phyloP scores from a whole-genome alignment of 2,329 filamentous ascomycete species.

The Domatiomyces globalis region DNA sequence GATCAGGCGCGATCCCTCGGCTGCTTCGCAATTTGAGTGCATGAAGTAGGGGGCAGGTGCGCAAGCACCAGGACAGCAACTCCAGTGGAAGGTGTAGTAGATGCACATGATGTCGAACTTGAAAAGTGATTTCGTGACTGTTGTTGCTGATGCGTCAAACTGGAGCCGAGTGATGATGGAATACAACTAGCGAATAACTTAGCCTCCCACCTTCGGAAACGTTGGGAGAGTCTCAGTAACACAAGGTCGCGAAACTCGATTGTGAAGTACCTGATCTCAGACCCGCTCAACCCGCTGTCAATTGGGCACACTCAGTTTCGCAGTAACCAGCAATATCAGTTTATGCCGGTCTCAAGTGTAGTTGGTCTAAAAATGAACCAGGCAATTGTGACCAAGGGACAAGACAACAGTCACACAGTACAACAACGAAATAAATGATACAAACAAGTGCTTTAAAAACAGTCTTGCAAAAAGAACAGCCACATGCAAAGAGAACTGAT shows the following conservation, averaged over 20 bases:
- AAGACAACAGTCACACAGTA: too few relatives aligned
- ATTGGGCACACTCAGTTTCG: not conserved
- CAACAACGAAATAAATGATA: too few relatives aligned
- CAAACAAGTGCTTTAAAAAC: not conserved
- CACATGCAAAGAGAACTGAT: not conserved
- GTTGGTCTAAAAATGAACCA: too few relatives aligned
- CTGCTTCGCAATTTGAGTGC: slow-evolving; percentile 14
- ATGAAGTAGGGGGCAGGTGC: slow-evolving; percentile 17
- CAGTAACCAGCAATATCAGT: too few relatives aligned
- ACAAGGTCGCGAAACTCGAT: too few relatives aligned
- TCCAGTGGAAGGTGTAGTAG: slow-evolving; percentile 18
- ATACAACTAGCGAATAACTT: not conserved
- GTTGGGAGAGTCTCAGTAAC: not conserved
- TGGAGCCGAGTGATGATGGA: not conserved
- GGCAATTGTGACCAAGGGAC: too few relatives aligned
- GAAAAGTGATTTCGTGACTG: not conserved
- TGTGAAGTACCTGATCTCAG: not conserved
- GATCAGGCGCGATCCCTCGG: slow-evolving; percentile 2
- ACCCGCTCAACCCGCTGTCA: not conserved
- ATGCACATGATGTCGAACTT: slow-evolving; percentile 12
- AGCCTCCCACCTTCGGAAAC: not conserved
- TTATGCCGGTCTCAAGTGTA: too few relatives aligned
- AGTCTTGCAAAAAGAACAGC: not conserved
- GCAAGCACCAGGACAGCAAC: slow-evolving; percentile 17
- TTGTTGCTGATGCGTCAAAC: not conserved